Conservation (phyloP, 441 rosid species). For the Mallotus japonicus region DNA sequence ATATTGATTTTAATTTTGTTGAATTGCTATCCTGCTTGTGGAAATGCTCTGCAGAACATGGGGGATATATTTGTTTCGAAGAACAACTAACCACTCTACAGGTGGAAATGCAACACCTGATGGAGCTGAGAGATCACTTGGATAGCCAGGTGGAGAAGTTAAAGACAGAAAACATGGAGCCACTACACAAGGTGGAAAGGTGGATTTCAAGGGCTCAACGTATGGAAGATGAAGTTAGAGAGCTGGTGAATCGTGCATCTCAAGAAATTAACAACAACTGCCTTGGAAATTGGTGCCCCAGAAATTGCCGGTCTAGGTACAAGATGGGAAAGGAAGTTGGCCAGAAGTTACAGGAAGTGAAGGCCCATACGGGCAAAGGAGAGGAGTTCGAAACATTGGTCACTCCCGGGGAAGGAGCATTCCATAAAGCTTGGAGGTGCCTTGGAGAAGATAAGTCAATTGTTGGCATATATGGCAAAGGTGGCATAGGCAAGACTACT, state of each 20-base stretch:
- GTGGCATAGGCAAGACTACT: conserved; percentile 44
- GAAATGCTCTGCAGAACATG: conserved; percentile 12
- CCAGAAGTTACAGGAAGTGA: not conserved
- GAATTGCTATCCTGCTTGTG: conserved; percentile 16
- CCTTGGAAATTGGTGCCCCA: conserved; percentile 16
- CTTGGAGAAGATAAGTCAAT: not conserved
- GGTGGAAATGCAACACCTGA: not conserved
- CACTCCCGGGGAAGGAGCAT: not conserved
- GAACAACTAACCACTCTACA: not conserved
- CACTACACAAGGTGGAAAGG: not conserved
- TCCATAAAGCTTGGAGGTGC: conserved; percentile 23
- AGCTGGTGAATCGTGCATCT: not conserved
- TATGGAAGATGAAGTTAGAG: not conserved
- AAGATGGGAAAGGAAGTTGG: conserved; percentile 15
- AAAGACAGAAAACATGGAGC: conserved; percentile 11
- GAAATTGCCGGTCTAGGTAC: conserved; percentile 20
- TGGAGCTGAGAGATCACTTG: not conserved
- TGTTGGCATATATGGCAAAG: conserved; percentile 34
- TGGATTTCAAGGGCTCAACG: conserved; percentile 6
- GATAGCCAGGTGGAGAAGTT: not conserved
- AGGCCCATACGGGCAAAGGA: not conserved
- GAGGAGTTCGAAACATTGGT: not conserved
- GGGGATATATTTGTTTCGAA: conserved; percentile 9
- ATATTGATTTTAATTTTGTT: not conserved
- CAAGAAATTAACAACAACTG: conserved; percentile 22